Evolutionary conservation across 768 basidiomycete species (phyloP).

Genomic region (Sarcodon sp.): DNA sequence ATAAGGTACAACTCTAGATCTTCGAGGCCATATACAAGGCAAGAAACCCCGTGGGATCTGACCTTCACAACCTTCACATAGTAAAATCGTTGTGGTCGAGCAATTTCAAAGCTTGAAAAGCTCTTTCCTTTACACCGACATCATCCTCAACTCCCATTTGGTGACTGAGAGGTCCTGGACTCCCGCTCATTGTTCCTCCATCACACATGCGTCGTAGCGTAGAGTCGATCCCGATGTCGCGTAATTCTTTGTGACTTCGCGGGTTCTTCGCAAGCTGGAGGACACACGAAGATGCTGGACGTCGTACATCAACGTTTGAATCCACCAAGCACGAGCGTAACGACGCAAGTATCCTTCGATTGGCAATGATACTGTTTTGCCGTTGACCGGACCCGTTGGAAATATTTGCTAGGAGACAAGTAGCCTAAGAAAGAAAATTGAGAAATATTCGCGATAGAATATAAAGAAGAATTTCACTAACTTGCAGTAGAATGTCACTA

Average conservation of each 20-base stretch:
- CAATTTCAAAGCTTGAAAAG: slow-evolving; percentile 41
- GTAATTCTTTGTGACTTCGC: slow-evolving; percentile 22
- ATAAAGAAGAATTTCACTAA: slow-evolving; percentile 9
- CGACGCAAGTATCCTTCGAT: slow-evolving; percentile 36
- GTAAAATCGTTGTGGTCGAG: slow-evolving; percentile 16
- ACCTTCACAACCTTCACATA: neutral
- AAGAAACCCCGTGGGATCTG: too few species aligned
- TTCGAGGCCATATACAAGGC: too few species aligned
- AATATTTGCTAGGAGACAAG: slow-evolving; percentile 55
- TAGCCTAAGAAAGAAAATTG: slow-evolving; percentile 24
- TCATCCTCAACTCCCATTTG: slow-evolving; percentile 42
- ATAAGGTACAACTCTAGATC: too few species aligned
- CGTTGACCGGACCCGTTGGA: slow-evolving; percentile 41
- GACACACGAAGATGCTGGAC: slow-evolving; percentile 49
- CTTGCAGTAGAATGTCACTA: slow-evolving; percentile 44
- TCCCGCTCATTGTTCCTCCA: slow-evolving; percentile 12
- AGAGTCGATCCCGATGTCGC: slow-evolving; percentile 31
- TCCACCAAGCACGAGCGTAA: slow-evolving; percentile 51
- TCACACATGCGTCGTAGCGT: slow-evolving; percentile 31
- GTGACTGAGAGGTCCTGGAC: slow-evolving; percentile 18
- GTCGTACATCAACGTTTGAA: slow-evolving; percentile 39
- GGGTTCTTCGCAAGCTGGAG: slow-evolving; percentile 37
- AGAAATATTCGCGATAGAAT: neutral
- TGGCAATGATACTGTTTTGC: slow-evolving; percentile 38
- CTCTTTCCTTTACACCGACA: slow-evolving; percentile 41